Evolutionary conservation across 202 grass and related monocot species (phyloP), one percentile per base, ranked within the genome.

Genomic region (Carex arenaria): DNA sequence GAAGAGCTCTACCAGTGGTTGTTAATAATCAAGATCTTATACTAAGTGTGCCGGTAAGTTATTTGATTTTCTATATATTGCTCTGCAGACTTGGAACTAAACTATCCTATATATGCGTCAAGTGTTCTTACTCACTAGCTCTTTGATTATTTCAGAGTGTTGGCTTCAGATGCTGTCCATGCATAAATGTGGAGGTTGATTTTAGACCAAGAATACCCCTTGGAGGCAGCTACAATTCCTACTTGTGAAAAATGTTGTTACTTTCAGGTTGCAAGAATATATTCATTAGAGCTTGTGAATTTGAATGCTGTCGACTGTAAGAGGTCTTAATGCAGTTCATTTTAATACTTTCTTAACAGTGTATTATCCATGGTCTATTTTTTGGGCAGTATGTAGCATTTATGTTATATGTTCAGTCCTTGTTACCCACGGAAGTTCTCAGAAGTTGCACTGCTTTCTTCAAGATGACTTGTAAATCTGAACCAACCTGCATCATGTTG

Each of bases 151-250:
- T 74, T 47, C 82, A 98, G 95, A 91, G 84, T 83, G 88, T 98
- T 86, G 81, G 80, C 59, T 98, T 91, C 83, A 91, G 78, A 61
- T 86, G 84, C 85, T 95, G 90, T 64, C 92, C 92, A 63, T 87
- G 79, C 85, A 85, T 98, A 71, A 84, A 82, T 38, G 85, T 91
- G 23, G 83, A 85, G 77, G 86, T 80, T 82, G 55, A 90, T 85
- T 95, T 98, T 83, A 87, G 52, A 75, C 95, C 95, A 84, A 93
- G 87, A 86, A 90, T 93, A 34, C 92, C 95, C 51, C 90, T 98
- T 23, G 92, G 89, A 89, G 92, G 95, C 78, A 92, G 95, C 70
- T 87, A 93, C 72, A 84, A 40, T 89, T 95, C 92, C 36, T 95
- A 95, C 84, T 72, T 85, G 53, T 98, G 72, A 95, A 20, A n/a